phyloP scores from a whole-genome alignment of 306 rosid genomes.

The Lotus japonicus region DNA sequence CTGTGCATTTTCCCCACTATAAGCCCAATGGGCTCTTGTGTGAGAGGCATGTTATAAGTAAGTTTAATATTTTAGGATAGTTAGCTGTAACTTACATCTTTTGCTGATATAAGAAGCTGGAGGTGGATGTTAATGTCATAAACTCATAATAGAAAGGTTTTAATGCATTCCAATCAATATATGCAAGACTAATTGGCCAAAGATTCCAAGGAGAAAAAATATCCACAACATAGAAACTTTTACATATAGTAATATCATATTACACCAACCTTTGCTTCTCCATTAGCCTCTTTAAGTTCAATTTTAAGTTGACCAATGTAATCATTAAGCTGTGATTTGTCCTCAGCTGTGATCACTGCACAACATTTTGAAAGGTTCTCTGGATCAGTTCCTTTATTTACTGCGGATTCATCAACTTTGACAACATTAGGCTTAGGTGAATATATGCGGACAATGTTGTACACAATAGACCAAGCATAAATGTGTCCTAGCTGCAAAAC shows the following conservation, averaged over 20 bases:
- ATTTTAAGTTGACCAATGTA: constrained; percentile 1
- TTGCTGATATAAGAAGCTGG: not conserved
- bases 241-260: not conserved
- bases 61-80: no score
- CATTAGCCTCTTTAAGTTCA: not conserved
- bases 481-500: constrained; percentile 25
- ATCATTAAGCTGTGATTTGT: constrained; percentile 3
- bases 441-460: constrained; percentile 28
- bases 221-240: not conserved
- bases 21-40: no score
- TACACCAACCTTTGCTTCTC: constrained; percentile 24
- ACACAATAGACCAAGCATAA: constrained; percentile 35
- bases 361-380: constrained; percentile 7
- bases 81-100: not conserved
- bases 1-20: no score
- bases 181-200: not conserved
- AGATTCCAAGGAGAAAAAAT: not conserved
- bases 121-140: not conserved
- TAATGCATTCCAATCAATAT: not conserved
- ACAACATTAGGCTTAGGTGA: not conserved
- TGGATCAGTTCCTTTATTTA: not conserved
- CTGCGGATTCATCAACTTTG: constrained; percentile 4
- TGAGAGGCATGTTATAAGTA: no score
- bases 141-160: not conserved
- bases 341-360: not conserved